Base-by-base conservation (phyloP, 2,329 filamentous ascomycete genomes). In the Decorospora gaudefroyi region DNA sequence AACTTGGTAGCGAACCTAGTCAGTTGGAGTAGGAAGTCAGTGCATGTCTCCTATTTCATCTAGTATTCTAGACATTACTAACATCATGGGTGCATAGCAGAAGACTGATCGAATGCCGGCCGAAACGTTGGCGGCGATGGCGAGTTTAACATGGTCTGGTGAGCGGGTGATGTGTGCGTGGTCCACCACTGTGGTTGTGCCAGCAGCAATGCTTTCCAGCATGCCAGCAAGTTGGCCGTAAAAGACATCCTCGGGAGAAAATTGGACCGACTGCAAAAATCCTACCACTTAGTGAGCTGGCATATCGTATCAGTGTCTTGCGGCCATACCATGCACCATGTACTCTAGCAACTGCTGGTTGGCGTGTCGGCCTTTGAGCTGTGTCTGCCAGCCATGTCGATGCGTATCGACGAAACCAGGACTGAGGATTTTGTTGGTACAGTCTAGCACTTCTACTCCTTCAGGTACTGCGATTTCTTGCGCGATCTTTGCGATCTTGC, bases 381-480 rank as follows among this genome's bases (percentile, higher is more conserved):
- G 77, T 0, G 80, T 81, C 55, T 83, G 78, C 80, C 79, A 61
- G 23, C 55, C 45, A 48, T 66, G 61, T 2, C 75, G 74, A 49
- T 82, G 80, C 0, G 78, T 81, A 59, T 82, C 78, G 39, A 82
- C 68, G 21, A 49, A 45, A 2, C 80, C 80, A 0, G 79, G 79
- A 0, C 74, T 74, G 42, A 82, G 70, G 37, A 82, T 81, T 54
- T 79, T 78, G 38, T 74, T 68, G 0, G 70, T 71, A 26, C 73
- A 74, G 49, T 82, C 74, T n/a, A 82, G 64, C 1, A 74, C 48
- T 36, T 78, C 68, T 1, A 67, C 68, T 12, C 64, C 62, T 3
- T 47, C 23, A 0, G 45, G 30, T 1, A 64, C 62, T 3, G 49
- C 29, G 12, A 72, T 67, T 11, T 51, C 40, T 13, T 42, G 30